Base-by-base conservation (phyloP, 768 basidiomycete species). In the Pisolithus orientalis region DNA sequence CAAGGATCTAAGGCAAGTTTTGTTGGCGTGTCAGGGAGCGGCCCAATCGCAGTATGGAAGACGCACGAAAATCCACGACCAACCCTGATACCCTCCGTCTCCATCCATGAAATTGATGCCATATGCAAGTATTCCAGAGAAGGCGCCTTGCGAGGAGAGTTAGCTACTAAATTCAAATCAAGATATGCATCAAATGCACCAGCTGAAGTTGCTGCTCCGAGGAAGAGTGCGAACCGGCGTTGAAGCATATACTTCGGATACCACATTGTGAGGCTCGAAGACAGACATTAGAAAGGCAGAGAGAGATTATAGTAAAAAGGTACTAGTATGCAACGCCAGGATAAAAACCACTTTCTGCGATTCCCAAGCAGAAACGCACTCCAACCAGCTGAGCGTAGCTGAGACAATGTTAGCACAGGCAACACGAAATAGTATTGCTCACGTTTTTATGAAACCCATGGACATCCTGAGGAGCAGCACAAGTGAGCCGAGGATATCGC, bases 261-360 rank as follows among this genome's bases (percentile, higher is more conserved):
- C 84, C 84, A 87, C 21, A 84, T 66, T 3, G 81, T 82, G 24
- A 87, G 67, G 57, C 80, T 83, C 24, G 27, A 14, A 39, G 25
- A 17, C 6, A 1, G 13, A 62, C 8, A 55, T 53, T 3, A 52
- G 21, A 6, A 21, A 16, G 9, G n/a, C n/a, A 16, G 27, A 32
- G 7, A 31, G 4, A 21, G 7, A 21, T 2, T 2, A 7, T 17
- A 17, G 44, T 25, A 6, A 8, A 42, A 31, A 63, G 76, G 43
- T 51, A 85, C 85, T 85, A 88, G 69, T 85, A 90, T 0, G 79
- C 77, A 9, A 87, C 82, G 25, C 85, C 85, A 9, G 87, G 85
- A 64, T 84, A 88, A 9, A 87, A 62, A 3, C 87, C 85, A 5
- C 84, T 82, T 66, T 89, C 87, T 0, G 83, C 77, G 2, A 84